Evolutionary conservation across 495 filamentous ascomycete genomes (phyloP).

Genomic region (Daldinia grandis): DNA sequence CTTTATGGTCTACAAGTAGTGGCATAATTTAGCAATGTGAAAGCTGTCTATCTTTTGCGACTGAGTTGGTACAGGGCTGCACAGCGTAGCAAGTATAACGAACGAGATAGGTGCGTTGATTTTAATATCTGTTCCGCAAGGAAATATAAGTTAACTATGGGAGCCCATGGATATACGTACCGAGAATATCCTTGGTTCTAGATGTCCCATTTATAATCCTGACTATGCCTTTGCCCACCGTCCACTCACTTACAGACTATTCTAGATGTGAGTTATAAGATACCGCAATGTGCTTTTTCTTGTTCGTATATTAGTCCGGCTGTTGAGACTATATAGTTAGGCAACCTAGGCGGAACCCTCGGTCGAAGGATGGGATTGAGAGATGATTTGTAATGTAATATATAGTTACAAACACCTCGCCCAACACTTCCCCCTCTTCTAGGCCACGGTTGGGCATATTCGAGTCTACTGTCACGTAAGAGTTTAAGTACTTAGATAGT

Average conservation of each 20-base stretch:
- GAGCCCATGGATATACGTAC: no score
- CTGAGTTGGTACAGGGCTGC: no score
- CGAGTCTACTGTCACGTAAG: neutral
- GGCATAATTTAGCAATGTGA: no score
- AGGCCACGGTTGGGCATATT: neutral
- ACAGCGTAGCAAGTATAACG: no score
- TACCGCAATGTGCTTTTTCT: neutral
- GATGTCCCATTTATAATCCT: no score
- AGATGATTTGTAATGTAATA: neutral
- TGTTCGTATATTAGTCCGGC: neutral
- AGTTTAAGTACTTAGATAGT: neutral
- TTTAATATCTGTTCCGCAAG: no score
- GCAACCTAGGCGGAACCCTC: neutral
- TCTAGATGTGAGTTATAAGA: neutral
- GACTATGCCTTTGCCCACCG: neutral
- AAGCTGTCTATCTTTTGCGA: no score
- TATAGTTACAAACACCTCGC: neutral
- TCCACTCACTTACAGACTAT: neutral
- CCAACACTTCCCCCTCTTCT: constrained; percentile 3
- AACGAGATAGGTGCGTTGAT: no score
- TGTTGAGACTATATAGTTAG: neutral
- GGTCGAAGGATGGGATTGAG: neutral
- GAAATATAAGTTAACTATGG: no score
- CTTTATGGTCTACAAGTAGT: no score
- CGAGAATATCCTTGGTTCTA: no score